A percentile compares a stretch with the other conserved stretches of the same genome.
Evolutionary conservation across 2,329 filamentous ascomycete species (phyloP).

Genomic region (Monilinia aucupariae): DNA sequence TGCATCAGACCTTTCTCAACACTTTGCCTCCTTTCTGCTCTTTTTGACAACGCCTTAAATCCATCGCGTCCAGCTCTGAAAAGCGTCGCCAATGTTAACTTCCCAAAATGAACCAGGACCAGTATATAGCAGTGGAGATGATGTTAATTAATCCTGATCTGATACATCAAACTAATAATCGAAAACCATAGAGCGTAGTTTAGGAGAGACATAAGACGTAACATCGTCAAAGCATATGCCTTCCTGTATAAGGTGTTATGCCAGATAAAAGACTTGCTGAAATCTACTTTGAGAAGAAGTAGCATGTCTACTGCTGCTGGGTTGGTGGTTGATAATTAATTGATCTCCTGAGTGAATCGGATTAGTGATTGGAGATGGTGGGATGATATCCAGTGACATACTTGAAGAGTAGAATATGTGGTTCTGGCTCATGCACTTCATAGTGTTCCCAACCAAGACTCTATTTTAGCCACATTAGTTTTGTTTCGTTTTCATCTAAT

Average conservation of each 20-base stretch:
- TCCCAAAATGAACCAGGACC: constrained; percentile 11
- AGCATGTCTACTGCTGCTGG: constrained; percentile 28
- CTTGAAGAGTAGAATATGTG: constrained; percentile 98
- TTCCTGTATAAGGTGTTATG: constrained; percentile 26
- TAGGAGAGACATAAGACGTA: constrained; percentile 34
- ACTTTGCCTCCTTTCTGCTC: not conserved
- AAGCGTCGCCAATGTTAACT: constrained; percentile 9
- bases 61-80: constrained; percentile 6
- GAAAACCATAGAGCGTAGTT: constrained; percentile 27
- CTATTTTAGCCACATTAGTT: constrained; percentile 42
- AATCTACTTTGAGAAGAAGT: constrained; percentile 20
- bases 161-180: constrained; percentile 29
- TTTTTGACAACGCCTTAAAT: not conserved
- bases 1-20: not conserved
- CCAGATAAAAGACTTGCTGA: constrained; percentile 27
- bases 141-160: constrained; percentile 33
- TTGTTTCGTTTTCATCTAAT: too few species aligned
- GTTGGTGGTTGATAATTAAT: constrained; percentile 27
- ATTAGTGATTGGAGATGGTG: constrained; percentile 18
- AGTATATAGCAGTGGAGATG: constrained; percentile 20
- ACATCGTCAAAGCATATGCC: constrained; percentile 33
- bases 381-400: constrained; percentile 44
- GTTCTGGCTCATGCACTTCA: constrained; percentile 97
- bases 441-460: constrained; percentile 99
- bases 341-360: constrained; percentile 29